Percentiles rank a stretch among this genome's conserved stretches.
These are phyloP conservation scores for Omphalea diandra DNA, from an alignment of 441 rosid genomes.

Conservation along the genomic window DNA sequence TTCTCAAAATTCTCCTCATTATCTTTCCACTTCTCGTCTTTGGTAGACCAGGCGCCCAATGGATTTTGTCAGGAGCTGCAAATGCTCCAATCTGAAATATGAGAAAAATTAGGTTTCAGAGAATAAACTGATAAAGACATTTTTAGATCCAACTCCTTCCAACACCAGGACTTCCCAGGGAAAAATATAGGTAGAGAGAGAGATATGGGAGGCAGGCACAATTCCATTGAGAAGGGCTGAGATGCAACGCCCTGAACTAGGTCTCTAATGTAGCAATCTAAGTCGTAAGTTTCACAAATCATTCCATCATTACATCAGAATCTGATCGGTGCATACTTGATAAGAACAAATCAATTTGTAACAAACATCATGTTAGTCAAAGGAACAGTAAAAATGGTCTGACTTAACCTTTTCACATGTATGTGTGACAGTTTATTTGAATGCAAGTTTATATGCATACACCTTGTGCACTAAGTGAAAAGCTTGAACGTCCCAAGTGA, in stretches of 20 bases:
- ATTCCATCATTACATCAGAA: background rate
- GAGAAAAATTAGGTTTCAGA: background rate
- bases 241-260: too few species aligned
- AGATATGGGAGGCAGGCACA: too few species aligned
- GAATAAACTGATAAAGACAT: background rate
- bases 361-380: background rate
- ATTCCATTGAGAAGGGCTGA: too few species aligned
- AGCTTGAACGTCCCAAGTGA: background rate
- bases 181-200: too few species aligned
- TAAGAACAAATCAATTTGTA: background rate
- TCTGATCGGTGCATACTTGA: background rate
- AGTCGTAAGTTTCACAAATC: background rate
- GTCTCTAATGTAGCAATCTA: too few species aligned
- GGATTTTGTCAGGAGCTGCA: slow-evolving; percentile 91
- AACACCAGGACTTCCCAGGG: background rate
- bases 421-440: too few species aligned
- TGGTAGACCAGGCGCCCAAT: slow-evolving; percentile 94
- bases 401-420: background rate
- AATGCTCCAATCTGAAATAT: slow-evolving; percentile 83
- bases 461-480: too few species aligned
- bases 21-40: slow-evolving; percentile 97
- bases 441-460: too few species aligned
- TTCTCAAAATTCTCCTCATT: slow-evolving; percentile 92
- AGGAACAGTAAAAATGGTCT: background rate
- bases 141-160: background rate